Conservation (phyloP, 2,329 filamentous ascomycete genomes). For the Arthroderma sp. region DNA sequence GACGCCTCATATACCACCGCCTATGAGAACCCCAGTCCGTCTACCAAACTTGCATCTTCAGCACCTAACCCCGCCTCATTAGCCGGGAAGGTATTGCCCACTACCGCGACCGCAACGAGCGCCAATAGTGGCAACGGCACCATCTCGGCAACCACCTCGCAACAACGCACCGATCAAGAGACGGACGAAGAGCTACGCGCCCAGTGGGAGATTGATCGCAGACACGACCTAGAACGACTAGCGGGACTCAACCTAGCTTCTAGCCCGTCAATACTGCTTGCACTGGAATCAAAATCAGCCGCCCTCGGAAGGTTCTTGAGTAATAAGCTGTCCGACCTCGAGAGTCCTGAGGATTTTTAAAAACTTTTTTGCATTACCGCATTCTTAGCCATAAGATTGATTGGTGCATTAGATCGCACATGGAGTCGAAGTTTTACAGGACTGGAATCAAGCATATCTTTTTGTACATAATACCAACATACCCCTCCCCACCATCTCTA, state of each 20-base stretch:
- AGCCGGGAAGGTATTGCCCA: not conserved
- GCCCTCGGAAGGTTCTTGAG: conserved; percentile 28
- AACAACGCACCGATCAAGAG: not conserved
- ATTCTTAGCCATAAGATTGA: no score
- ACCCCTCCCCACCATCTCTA: no score
- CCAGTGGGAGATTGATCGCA: conserved; percentile 29
- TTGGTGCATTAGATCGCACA: no score
- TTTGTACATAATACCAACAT: no score
- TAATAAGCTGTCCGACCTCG: conserved; percentile 27
- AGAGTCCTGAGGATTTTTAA: conserved; percentile 31
- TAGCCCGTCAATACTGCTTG: conserved; percentile 26
- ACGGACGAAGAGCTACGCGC: conserved; percentile 14
- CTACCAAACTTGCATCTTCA: conserved; percentile 10
- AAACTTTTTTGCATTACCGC: no score
- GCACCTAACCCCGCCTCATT: conserved; percentile 7
- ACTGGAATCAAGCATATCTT: no score
- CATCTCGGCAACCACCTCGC: not conserved
- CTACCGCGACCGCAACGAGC: not conserved
- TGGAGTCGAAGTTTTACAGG: no score
- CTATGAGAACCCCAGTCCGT: conserved; percentile 3
- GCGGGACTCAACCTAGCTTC: conserved; percentile 27
- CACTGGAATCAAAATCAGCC: conserved; percentile 31
- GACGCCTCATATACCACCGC: conserved; percentile 6
- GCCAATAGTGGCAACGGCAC: conserved; percentile 1
- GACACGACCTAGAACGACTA: conserved; percentile 25